These are phyloP conservation scores for Pulicaria dysenterica DNA, from an alignment of 129 eudicot genomes.

Conservation along the genomic window DNA sequence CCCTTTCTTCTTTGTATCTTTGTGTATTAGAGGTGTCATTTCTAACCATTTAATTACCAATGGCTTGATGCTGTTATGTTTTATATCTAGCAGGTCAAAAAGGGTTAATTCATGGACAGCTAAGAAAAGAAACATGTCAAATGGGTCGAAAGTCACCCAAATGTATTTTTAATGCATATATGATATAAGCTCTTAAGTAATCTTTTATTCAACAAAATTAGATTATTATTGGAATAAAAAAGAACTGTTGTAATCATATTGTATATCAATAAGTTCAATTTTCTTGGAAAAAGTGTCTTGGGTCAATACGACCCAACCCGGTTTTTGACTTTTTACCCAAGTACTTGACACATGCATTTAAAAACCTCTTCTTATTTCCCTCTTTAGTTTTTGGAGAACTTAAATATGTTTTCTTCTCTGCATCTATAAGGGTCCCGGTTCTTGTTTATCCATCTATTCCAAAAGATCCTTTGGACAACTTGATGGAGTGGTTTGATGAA, in stretches of 20 bases:
- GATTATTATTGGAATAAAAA: not conserved
- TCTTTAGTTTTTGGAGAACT: constrained; percentile 1
- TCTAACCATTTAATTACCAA: not conserved
- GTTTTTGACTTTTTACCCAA: not conserved
- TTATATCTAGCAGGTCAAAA: constrained; percentile 5
- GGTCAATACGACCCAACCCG: not conserved
- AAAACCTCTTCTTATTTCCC: not conserved
- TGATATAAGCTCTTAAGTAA: not conserved
- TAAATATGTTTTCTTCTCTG: constrained; percentile 13
- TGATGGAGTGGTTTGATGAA: constrained; percentile 79
- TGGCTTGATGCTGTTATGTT: not conserved
- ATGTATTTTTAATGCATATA: not conserved
- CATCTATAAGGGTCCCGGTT: constrained; percentile 74
- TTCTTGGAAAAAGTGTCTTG: not conserved
- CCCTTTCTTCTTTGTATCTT: not conserved
- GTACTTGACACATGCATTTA: not conserved
- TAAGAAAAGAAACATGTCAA: not conserved
- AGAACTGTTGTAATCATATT: not conserved
- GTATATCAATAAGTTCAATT: not conserved
- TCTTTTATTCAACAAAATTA: not conserved
- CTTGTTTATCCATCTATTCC: constrained; percentile 89
- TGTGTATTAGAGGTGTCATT: not conserved
- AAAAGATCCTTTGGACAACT: constrained; percentile 68
- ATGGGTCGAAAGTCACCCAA: not conserved
- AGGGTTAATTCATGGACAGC: not conserved